These are phyloP conservation scores for Acacia confusa DNA, from an alignment of 306 rosid genomes.

Conservation along the genomic window DNA sequence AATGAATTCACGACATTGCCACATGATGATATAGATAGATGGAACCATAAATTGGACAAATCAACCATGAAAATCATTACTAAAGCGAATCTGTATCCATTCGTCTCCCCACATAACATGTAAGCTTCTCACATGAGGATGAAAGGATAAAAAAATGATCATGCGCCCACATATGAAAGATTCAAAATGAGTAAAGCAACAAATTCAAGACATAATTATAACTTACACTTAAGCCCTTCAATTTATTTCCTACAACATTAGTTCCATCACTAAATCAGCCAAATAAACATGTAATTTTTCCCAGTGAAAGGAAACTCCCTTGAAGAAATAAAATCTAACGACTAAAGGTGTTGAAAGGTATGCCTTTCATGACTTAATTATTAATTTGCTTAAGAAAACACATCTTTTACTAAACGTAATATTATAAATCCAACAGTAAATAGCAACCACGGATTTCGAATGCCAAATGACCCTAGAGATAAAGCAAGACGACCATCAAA, in stretches of 20 bases:
- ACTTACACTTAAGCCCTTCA: neutral
- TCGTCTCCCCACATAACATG: neutral
- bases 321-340: neutral
- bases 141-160: neutral
- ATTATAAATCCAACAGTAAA: conserved; percentile 27
- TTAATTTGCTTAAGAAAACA: neutral
- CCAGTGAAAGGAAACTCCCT: neutral
- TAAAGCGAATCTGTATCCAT: neutral
- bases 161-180: neutral
- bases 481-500: neutral
- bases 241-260: neutral
- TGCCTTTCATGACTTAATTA: neutral
- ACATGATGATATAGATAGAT: neutral
- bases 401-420: neutral
- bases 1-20: neutral
- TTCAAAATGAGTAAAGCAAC: neutral
- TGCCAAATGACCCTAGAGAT: neutral
- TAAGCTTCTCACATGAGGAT: neutral
- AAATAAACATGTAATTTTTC: neutral
- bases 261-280: neutral
- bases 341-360: neutral
- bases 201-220: neutral
- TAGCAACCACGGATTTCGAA: neutral
- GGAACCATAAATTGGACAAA: neutral
- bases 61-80: neutral